A percentile compares a stretch with the other conserved stretches of the same genome.
Evolutionary conservation across 805 yeast genomes (phyloP).

Genomic region (Soucietia sequanensis): DNA sequence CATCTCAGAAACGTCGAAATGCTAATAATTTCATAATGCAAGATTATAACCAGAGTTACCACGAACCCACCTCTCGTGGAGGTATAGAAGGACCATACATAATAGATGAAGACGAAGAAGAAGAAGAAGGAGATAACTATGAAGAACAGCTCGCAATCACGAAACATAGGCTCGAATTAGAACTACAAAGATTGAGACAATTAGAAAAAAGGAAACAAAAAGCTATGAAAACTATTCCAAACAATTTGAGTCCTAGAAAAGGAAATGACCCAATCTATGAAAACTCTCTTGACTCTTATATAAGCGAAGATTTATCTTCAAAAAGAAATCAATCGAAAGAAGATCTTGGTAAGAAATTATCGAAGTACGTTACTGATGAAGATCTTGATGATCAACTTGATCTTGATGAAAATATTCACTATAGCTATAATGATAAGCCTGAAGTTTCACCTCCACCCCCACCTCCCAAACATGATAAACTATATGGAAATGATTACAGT

Average conservation of each 20-base stretch:
- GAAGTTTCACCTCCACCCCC: conserved; percentile 33
- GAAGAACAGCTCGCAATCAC: conserved; percentile 31
- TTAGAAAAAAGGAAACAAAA: conserved; percentile 18
- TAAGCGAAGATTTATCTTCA: conserved; percentile 38
- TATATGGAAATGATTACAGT: conserved; percentile 4
- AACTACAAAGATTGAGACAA: conserved; percentile 31
- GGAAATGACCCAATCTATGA: conserved; percentile 3
- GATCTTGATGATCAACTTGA: conserved; percentile 14
- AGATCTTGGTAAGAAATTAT: conserved; percentile 33
- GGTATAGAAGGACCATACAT: conserved; percentile 3
- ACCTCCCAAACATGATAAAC: conserved; percentile 29
- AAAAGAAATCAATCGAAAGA: conserved; percentile 32
- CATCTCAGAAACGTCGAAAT: conserved; percentile 3
- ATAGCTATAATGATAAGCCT: background rate
- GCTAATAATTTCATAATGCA: conserved; percentile 1
- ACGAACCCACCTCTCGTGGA: too few relatives aligned
- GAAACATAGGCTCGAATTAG: conserved; percentile 39
- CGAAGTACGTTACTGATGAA: conserved; percentile 20
- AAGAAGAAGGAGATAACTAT: conserved; percentile 2
- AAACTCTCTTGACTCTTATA: conserved; percentile 26
- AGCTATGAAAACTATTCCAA: conserved; percentile 1
- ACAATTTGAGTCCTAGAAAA: conserved; percentile 4
- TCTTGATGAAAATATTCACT: background rate
- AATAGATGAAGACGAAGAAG: background rate
- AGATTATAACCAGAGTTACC: too few relatives aligned